These are phyloP conservation scores for Naganishia randhawae DNA, from an alignment of 768 basidiomycete species.

Conservation along the genomic window DNA sequence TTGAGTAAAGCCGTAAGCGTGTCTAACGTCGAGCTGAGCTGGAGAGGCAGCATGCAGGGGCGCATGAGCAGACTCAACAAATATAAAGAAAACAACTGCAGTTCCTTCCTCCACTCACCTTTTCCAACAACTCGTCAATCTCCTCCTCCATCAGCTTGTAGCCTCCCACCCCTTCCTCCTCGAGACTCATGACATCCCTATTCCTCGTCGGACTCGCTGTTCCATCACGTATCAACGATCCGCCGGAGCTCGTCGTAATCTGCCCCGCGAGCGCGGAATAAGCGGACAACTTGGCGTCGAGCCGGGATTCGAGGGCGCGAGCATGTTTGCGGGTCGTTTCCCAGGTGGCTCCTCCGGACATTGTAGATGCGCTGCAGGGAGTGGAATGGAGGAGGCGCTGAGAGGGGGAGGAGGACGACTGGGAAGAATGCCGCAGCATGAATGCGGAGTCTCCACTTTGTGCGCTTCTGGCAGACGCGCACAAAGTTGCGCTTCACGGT, in stretches of 20 bases:
- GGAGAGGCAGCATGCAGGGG: conserved; percentile 17
- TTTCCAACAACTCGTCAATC: conserved; percentile 76
- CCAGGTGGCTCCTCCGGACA: conserved; percentile 54
- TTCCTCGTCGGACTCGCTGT: conserved; percentile 42
- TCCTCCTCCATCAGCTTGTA: conserved; percentile 72
- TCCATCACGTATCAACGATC: conserved; percentile 8
- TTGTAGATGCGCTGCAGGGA: conserved; percentile 31
- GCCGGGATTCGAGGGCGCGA: conserved; percentile 84
- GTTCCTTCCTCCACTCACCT: conserved; percentile 59
- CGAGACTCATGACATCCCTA: conserved; percentile 63
- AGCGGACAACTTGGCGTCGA: conserved; percentile 83
- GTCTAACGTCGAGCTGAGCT: conserved; percentile 85
- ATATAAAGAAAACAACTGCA: not conserved
- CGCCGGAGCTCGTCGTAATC: conserved; percentile 47
- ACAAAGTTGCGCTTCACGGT: not conserved
- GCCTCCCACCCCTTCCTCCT: conserved; percentile 59
- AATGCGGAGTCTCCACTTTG: conserved; percentile 19
- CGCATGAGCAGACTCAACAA: not conserved
- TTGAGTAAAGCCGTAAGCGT: conserved; percentile 67
- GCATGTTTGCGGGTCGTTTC: conserved; percentile 87
- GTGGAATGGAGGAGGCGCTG: not conserved
- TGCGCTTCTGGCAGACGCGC: not conserved
- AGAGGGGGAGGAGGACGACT: not conserved
- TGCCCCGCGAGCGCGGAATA: conserved; percentile 78
- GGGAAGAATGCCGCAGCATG: not conserved